A percentile compares a stretch with the other conserved stretches of the same genome.
phyloP scores from a whole-genome alignment of 2,329 filamentous ascomycete species.

The Aspergillus sp. region DNA sequence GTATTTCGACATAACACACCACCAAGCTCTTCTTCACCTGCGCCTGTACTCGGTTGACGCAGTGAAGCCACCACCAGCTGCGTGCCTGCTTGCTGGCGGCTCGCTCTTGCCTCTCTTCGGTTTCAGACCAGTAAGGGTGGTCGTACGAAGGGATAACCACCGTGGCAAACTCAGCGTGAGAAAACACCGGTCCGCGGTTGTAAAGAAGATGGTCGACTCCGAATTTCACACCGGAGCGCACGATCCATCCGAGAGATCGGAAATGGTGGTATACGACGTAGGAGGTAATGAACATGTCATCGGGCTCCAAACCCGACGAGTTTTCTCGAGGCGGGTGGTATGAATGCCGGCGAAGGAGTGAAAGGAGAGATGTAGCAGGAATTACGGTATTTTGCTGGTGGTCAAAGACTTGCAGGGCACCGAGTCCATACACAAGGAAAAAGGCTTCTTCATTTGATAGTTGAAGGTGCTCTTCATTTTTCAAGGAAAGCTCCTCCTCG shows the following conservation, averaged over 20 bases:
- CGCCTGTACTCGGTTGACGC: conserved; percentile 80
- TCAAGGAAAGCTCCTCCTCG: conserved; percentile 20
- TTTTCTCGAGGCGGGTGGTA: conserved; percentile 58
- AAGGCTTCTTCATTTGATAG: conserved; percentile 86
- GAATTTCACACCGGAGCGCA: conserved; percentile 89
- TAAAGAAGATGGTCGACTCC: conserved; percentile 94
- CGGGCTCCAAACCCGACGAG: conserved; percentile 53
- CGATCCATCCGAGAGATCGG: conserved; percentile 90
- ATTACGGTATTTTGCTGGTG: conserved; percentile 37
- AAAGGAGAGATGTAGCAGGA: conserved; percentile 55
- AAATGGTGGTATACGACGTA: conserved; percentile 96
- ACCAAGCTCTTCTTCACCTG: conserved; percentile 89
- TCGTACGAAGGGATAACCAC: conserved; percentile 79
- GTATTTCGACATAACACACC: conserved; percentile 86
- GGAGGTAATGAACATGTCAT: conserved; percentile 79
- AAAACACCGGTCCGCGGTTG: conserved; percentile 85
- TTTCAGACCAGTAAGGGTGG: conserved; percentile 63
- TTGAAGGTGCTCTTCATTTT: conserved; percentile 80
- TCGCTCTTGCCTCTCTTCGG: conserved; percentile 44
- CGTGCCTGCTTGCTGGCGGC: conserved; percentile 44
- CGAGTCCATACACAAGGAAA: conserved; percentile 79
- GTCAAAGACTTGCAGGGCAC: conserved; percentile 60
- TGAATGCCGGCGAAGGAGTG: conserved; percentile 64
- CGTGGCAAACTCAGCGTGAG: conserved; percentile 89
- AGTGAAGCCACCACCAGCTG: conserved; percentile 62